Evolutionary conservation across 2,329 filamentous ascomycete species (phyloP).

Genomic region (Colletotrichum shisoi): DNA sequence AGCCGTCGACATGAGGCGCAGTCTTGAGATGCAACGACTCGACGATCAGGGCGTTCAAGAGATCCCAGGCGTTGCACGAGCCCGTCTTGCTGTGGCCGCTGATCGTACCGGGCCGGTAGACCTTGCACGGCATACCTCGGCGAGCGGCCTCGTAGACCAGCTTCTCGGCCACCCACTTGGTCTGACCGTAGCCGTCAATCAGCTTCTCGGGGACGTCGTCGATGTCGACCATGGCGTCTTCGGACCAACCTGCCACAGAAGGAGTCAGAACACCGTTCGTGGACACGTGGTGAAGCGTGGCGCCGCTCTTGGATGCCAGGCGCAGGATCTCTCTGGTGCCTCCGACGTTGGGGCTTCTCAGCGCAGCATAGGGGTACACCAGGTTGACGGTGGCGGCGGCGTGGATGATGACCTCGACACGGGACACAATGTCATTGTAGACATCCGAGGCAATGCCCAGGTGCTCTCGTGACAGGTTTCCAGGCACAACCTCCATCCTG

Average conservation of each 20-base stretch:
- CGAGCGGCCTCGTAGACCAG: constrained; percentile 74
- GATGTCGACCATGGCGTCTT: constrained; percentile 71
- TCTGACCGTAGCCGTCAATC: constrained; percentile 78
- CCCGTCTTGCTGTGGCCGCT: constrained; percentile 79
- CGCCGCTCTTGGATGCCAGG: constrained; percentile 70
- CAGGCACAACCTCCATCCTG: constrained; percentile 77
- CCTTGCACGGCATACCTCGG: constrained; percentile 73
- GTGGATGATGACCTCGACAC: constrained; percentile 77
- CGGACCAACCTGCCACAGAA: constrained; percentile 73
- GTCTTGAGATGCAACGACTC: constrained; percentile 78
- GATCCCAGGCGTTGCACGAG: constrained; percentile 79
- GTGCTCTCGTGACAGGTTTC: constrained; percentile 72
- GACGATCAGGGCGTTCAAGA: constrained; percentile 77
- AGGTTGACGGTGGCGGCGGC: constrained; percentile 81
- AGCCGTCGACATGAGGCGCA: constrained; percentile 74
- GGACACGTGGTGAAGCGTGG: constrained; percentile 79
- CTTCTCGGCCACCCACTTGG: constrained; percentile 82
- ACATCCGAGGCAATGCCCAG: constrained; percentile 72
- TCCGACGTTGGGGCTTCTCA: constrained; percentile 77
- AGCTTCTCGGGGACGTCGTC: constrained; percentile 74
- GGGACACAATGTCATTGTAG: constrained; percentile 70
- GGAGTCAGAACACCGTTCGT: constrained; percentile 81
- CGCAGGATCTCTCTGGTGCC: constrained; percentile 80
- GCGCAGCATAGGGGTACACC: constrained; percentile 80
- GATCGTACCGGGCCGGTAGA: constrained; percentile 79